Evolutionary conservation across 192 early-diverging fungal species (phyloP), one percentile per base, ranked within the genome.

Genomic region (Entomortierella beljakovae): DNA sequence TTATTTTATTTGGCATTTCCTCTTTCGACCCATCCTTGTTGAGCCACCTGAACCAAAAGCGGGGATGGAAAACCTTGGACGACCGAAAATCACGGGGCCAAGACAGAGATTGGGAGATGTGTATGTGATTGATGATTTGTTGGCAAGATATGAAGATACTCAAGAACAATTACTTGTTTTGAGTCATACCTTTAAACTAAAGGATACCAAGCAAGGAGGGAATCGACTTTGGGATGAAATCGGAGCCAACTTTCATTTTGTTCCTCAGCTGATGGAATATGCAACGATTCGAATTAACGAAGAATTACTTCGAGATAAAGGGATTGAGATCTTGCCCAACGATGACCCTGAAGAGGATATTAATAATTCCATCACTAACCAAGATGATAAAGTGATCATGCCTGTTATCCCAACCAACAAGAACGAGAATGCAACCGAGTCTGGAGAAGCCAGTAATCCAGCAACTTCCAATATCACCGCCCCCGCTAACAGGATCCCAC

Each of bases 191-290:
- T 79, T 58, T 62, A 69, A 79, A 32, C 1, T 79, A 34, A 64
- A 65, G 61, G 50, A 69, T 26, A 25, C 32, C 13, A 4, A 35
- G n/a, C 49, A 63, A 11, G 9, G 20, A 16, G 28, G 26, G 22
- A 20, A 22, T 1, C 29, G 61, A n/a, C 33, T 25, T 10, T 77
- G 74, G 74, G 9, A 3, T 18, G 56, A 54, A 15, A 38, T 64
- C 15, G 75, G 75, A 10, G 23, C 59, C 26, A 28, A 61, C 22
- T 20, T 79, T 8, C 75, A 79, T 46, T 79, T 70, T 38, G 35
- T 64, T 3, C 75, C 75, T 18, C 7, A 70, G 49, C 1, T 79
- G 25, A 69, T 70, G 49, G 67, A 70, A 31, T 79, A 65, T 70
- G 61, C 57, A 0, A 64, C 61, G 2, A 13, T 33, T 35, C 10